phyloP scores from a whole-genome alignment of 768 basidiomycete species.

The Tricholoma sp. region DNA sequence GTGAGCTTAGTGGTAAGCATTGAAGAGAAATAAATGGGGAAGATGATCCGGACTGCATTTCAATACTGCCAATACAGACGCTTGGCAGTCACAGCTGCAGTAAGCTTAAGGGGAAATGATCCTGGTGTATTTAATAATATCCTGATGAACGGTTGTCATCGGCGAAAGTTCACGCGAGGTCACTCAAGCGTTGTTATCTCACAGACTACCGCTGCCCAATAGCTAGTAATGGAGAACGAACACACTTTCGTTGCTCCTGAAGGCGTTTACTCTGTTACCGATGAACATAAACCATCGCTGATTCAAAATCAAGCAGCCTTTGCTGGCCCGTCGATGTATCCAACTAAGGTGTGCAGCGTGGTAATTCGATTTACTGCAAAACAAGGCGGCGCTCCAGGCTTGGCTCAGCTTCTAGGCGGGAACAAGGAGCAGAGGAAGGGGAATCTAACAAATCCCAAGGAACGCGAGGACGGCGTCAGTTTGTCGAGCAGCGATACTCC shows the following conservation, averaged over 20 bases:
- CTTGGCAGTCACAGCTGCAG: too few relatives aligned
- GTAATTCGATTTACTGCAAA: constrained; percentile 62
- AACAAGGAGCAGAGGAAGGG: constrained; percentile 64
- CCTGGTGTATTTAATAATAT: not conserved
- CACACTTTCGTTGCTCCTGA: constrained; percentile 85
- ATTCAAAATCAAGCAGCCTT: constrained; percentile 26
- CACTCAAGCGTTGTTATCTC: not conserved
- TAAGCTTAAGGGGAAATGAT: not conserved
- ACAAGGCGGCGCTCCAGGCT: constrained; percentile 49
- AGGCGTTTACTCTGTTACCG: constrained; percentile 84
- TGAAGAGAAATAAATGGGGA: constrained; percentile 25
- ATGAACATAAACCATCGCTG: constrained; percentile 71
- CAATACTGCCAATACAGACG: constrained; percentile 3
- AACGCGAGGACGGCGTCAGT: constrained; percentile 65
- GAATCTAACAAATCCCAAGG: constrained; percentile 34
- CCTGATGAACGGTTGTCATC: not conserved
- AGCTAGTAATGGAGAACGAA: constrained; percentile 66
- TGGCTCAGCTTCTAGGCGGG: constrained; percentile 65
- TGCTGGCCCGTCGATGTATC: constrained; percentile 38
- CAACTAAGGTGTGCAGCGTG: constrained; percentile 60
- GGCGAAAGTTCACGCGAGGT: not conserved
- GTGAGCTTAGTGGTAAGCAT: constrained; percentile 33
- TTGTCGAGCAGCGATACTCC: constrained; percentile 80
- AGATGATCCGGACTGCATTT: constrained; percentile 44
- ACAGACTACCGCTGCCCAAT: constrained; percentile 10